Evolutionary conservation across 1,284 basidiomycete species (phyloP), one percentile per base, ranked within the genome.

Genomic region (Pascua sp.): DNA sequence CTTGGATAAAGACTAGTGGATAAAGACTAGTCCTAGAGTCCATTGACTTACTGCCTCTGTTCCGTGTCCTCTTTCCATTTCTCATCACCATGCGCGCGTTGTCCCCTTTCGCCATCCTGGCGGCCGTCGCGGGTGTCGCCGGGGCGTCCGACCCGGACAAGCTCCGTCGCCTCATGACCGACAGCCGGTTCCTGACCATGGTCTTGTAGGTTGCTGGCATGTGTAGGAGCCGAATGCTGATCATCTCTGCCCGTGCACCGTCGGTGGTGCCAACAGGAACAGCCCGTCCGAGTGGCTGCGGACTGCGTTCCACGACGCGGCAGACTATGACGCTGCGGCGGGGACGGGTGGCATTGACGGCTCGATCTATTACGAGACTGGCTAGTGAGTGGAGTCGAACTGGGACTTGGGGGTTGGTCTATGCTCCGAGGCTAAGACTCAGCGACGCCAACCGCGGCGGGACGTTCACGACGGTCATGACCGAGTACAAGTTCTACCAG

Each of bases 161-260:
- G 55, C 55, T 57, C 11, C 55, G 55, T 15, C 55, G 55, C 16
- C 49, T 57, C 36, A 52, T 57, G 55, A 16, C 18, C 15, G 55
- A 57, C 55, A 36, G 24, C 12, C 55, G 55, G 12, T 57, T 57
- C 47, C 38, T 57, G 16, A 24, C 36, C n/a, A 50, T 50, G 10
- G 49, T 50, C 18, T 42, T 41, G 49, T 50, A 41, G 42, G 49
- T 50, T 18, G 37, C 39, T 40, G 13, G 17, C 15, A 18, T 18
- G 39, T 32, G 15, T 42, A 16, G 18, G 42, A 8, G 24, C n/a
- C 43, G 18, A 42, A 16, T n/a, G 5, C 10, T 7, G 36, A 8
- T 1, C 24, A 37, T 18, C 11, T 10, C 43, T 52, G 51, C 8
- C 77, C 77, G 2, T 55, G 79, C 24, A 73, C 68, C 13, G 67